Evolutionary conservation across 2,329 filamentous ascomycete genomes (phyloP), one percentile per base, ranked within the genome.

Genomic region (Monilinia fructigena): DNA sequence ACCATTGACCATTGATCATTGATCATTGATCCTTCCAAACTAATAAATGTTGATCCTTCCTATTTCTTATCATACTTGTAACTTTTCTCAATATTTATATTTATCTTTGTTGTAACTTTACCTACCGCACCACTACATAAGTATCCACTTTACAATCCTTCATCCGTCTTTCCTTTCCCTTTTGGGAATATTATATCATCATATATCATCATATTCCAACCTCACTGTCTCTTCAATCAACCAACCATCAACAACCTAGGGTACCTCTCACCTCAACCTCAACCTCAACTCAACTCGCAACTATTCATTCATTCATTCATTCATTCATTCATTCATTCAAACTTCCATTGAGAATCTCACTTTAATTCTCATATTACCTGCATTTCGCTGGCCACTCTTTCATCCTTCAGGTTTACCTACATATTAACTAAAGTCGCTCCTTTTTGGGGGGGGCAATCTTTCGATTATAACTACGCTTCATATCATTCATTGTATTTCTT

Each of bases 371-470:
- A 8, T 54, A 42, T 23, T 23, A 28, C 48, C 42, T 38, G 18
- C 50, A 35, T 26, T 47, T 35, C 52, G 5, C 40, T 16, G 12
- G 35, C n/a, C 6, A 14, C 61, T 20, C 4, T 23, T 23, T n/a
- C 5, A 16, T 28, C 18, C 20, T 47, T 38, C 42, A 58, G 18
- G 4, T 31, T 42, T 16, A 28, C 38, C 56, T 58, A 64, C n/a
- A 14, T 40, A 26, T 55, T 23, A 38, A 64, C 53, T 58, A 20
- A 1, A 56, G 53, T 58, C 53, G 16, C 31, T 64, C 62, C 48
- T 64, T 64, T 64, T 23, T 42, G 26, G 4, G 42, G 42, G 20
- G 16, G 42, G 20, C 7, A 50, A 58, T 53, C 26, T 56, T 40
- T 50, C 61, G 55, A 40, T n/a, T 4, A 42, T 42, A 14, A 3